Evolutionary conservation across 2,329 filamentous ascomycete genomes (phyloP).

Genomic region (Pyrenochaeta sp.): DNA sequence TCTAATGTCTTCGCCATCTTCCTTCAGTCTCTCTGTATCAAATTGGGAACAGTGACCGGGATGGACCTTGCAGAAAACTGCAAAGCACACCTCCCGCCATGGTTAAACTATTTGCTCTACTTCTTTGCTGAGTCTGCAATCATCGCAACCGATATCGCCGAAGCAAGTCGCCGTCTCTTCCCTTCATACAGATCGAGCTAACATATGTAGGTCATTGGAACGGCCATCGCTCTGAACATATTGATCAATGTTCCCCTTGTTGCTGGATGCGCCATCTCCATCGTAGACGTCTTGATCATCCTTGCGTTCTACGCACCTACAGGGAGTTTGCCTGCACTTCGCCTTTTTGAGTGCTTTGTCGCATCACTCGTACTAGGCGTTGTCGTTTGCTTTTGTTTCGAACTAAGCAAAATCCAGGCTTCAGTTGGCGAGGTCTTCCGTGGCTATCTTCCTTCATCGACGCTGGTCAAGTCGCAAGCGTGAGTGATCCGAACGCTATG

Average conservation of each 20-base stretch:
- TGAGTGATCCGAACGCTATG: constrained; percentile 24
- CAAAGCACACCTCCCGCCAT: constrained; percentile 58
- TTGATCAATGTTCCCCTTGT: constrained; percentile 62
- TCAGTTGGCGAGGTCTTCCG: constrained; percentile 61
- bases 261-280: constrained; percentile 64
- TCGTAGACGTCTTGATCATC: constrained; percentile 64
- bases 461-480: constrained; percentile 61
- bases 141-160: constrained; percentile 66
- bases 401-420: constrained; percentile 62
- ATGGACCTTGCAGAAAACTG: constrained; percentile 59
- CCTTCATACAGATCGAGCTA: no score
- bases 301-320: constrained; percentile 63
- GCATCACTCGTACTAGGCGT: constrained; percentile 62
- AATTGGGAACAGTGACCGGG: constrained; percentile 60
- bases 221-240: constrained; percentile 64
- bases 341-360: constrained; percentile 63
- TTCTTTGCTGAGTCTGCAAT: constrained; percentile 64
- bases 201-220: constrained; percentile 58
- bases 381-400: constrained; percentile 64
- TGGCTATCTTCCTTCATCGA: constrained; percentile 63
- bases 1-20: constrained; percentile 76
- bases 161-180: no score
- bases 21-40: constrained; percentile 71
- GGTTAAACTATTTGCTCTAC: constrained; percentile 63
- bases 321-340: constrained; percentile 60